Evolutionary conservation across 371 early-diverging fungal species (phyloP).

Genomic region (Mortierella sp.): DNA sequence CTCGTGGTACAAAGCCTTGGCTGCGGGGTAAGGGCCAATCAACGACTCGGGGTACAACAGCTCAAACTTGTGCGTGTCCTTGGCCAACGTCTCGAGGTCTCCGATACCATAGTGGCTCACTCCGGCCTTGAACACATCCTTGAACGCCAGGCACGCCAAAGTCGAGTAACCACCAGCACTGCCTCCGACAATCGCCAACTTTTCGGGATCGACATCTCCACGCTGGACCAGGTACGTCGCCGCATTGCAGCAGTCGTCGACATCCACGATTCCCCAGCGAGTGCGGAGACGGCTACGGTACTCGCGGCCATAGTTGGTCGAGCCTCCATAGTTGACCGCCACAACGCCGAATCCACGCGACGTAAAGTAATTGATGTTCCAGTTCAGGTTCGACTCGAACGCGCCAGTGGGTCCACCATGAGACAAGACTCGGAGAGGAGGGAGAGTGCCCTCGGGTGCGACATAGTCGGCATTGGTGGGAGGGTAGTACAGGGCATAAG

Average conservation of each 20-base stretch:
- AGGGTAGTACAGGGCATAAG: conserved; percentile 74
- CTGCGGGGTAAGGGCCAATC: conserved; percentile 76
- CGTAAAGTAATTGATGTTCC: conserved; percentile 79
- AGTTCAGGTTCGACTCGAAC: conserved; percentile 57
- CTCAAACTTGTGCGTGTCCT: conserved; percentile 87
- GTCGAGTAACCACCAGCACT: conserved; percentile 82
- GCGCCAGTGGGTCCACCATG: conserved; percentile 82
- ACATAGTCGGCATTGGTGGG: conserved; percentile 74
- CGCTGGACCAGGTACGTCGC: conserved; percentile 72
- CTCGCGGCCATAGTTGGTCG: conserved; percentile 79
- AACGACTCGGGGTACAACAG: conserved; percentile 71
- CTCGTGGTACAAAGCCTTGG: conserved; percentile 64
- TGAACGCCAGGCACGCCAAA: conserved; percentile 76
- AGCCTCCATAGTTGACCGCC: conserved; percentile 86
- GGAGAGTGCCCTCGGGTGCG: conserved; percentile 66
- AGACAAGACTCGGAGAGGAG: conserved; percentile 76
- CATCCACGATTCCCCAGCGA: conserved; percentile 82
- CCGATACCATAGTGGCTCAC: conserved; percentile 79
- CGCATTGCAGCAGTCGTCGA: conserved; percentile 81
- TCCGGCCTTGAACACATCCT: conserved; percentile 81
- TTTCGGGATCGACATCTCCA: conserved; percentile 71
- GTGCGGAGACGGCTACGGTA: conserved; percentile 78
- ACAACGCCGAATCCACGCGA: conserved; percentile 81
- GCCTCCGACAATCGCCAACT: conserved; percentile 77
- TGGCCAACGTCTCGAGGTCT: conserved; percentile 73